Conservation (phyloP, 768 basidiomycete genomes). For the Cytidiella melzeri region DNA sequence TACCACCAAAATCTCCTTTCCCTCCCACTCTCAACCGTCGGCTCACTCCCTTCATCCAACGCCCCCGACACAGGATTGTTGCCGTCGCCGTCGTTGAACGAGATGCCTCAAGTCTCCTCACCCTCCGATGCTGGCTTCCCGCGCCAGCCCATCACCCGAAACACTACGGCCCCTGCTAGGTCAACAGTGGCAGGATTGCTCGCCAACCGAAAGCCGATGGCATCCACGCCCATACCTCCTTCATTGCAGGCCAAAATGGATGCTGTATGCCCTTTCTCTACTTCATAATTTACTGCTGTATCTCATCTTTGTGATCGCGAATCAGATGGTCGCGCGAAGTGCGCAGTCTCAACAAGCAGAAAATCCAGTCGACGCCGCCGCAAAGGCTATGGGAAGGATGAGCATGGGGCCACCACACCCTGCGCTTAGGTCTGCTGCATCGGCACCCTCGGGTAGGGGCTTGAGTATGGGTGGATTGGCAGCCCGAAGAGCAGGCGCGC, state of each 20-base stretch:
- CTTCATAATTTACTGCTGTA: background rate
- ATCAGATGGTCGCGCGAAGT: constrained; percentile 38
- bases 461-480: constrained; percentile 20
- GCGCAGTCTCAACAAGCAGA: background rate
- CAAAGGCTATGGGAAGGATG: constrained; percentile 34
- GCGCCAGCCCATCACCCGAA: constrained; percentile 12
- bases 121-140: constrained; percentile 15
- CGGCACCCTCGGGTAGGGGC: constrained; percentile 23
- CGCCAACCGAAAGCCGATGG: constrained; percentile 32
- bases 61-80: constrained; percentile 8
- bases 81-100: background rate
- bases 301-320: background rate
- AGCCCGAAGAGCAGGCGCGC: constrained; percentile 16
- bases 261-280: constrained; percentile 46
- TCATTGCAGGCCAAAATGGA: constrained; percentile 92
- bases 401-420: constrained; percentile 20
- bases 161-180: constrained; percentile 16
- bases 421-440: constrained; percentile 24
- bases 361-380: constrained; percentile 32
- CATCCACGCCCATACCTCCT: constrained; percentile 75
- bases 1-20: constrained; percentile 13
- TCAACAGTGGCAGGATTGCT: constrained; percentile 36
- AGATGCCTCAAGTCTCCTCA: constrained; percentile 18
- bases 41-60: constrained; percentile 3
- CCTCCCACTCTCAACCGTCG: constrained; percentile 9